Percentiles rank a stretch among this genome's conserved stretches.
Evolutionary conservation across 2,329 filamentous ascomycete genomes (phyloP).

Genomic region (Ceratocystis huliohia): DNA sequence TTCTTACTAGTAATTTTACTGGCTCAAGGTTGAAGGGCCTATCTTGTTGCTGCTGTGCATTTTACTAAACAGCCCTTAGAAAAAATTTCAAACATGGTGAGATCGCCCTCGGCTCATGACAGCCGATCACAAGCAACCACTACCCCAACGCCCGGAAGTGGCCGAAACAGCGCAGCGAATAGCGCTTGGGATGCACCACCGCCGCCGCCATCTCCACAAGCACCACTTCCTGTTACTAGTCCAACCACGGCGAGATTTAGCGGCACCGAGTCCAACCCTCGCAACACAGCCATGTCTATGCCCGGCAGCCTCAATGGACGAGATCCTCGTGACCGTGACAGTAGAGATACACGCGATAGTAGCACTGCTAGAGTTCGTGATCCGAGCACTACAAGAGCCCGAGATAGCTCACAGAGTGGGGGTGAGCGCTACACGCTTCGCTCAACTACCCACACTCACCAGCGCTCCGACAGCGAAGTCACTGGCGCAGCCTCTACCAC

Average conservation of each 20-base stretch:
- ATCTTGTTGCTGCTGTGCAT: not conserved
- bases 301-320: slow-evolving; percentile 29
- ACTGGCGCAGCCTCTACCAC: slow-evolving; percentile 63
- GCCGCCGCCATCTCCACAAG: slow-evolving; percentile 24
- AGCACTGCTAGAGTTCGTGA: slow-evolving; percentile 7
- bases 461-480: slow-evolving; percentile 61
- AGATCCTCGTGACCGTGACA: slow-evolving; percentile 16
- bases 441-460: slow-evolving; percentile 43
- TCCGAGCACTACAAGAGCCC: slow-evolving; percentile 26
- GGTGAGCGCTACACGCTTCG: slow-evolving; percentile 34
- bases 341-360: slow-evolving; percentile 10
- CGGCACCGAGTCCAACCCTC: slow-evolving; percentile 35
- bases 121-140: slow-evolving; percentile 40
- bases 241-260: slow-evolving; percentile 39
- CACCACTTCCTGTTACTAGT: not conserved
- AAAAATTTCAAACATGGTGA: slow-evolving; percentile 87
- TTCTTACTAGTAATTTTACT: not conserved
- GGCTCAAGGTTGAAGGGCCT: not conserved
- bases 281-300: slow-evolving; percentile 28
- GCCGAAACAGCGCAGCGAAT: not conserved
- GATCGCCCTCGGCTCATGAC: slow-evolving; percentile 62
- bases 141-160: slow-evolving; percentile 44
- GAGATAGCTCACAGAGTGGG: slow-evolving; percentile 39
- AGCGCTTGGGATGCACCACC: slow-evolving; percentile 45
- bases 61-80: slow-evolving; percentile 42